Evolutionary conservation across 108 stramenopile genomes (phyloP).

Genomic region (Cyclostephanos invisitatus): DNA sequence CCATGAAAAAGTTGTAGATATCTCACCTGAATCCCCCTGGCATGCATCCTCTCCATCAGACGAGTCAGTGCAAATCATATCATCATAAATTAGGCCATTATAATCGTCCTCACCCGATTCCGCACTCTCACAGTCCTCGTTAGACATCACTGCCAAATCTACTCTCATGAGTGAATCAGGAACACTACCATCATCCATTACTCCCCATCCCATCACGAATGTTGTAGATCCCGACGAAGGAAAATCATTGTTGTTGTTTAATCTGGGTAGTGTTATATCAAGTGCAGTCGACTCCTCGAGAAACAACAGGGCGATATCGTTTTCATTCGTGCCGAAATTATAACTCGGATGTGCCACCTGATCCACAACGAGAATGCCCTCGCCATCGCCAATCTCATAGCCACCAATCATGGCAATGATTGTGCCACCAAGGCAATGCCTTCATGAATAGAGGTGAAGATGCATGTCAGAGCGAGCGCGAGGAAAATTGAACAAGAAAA

Average conservation of each 20-base stretch:
- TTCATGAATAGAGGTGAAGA: background rate
- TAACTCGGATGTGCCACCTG: slow-evolving; percentile 27
- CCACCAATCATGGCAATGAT: background rate
- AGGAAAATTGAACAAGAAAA: background rate
- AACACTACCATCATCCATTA: slow-evolving; percentile 10
- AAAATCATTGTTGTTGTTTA: slow-evolving; percentile 31
- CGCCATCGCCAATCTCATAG: slow-evolving; percentile 4
- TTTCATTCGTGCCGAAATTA: slow-evolving; percentile 13
- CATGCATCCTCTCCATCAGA: slow-evolving; percentile 37
- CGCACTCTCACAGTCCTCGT: slow-evolving; percentile 20
- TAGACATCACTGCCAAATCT: slow-evolving; percentile 22
- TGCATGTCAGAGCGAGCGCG: background rate
- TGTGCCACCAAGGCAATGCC: background rate
- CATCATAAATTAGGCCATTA: slow-evolving; percentile 25
- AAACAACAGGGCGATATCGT: slow-evolving; percentile 33
- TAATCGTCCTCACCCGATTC: slow-evolving; percentile 22
- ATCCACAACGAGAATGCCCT: slow-evolving; percentile 11
- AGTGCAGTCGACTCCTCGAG: slow-evolving; percentile 26
- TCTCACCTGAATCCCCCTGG: slow-evolving; percentile 41
- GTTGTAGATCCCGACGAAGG: slow-evolving; percentile 6
- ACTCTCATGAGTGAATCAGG: slow-evolving; percentile 24
- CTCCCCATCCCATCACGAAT: slow-evolving; percentile 59
- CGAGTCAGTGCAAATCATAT: slow-evolving; percentile 53
- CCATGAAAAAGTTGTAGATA: background rate
- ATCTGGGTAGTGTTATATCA: slow-evolving; percentile 1